Base-by-base conservation (phyloP, 129 eudicot species). In the Flaveria bidentis region DNA sequence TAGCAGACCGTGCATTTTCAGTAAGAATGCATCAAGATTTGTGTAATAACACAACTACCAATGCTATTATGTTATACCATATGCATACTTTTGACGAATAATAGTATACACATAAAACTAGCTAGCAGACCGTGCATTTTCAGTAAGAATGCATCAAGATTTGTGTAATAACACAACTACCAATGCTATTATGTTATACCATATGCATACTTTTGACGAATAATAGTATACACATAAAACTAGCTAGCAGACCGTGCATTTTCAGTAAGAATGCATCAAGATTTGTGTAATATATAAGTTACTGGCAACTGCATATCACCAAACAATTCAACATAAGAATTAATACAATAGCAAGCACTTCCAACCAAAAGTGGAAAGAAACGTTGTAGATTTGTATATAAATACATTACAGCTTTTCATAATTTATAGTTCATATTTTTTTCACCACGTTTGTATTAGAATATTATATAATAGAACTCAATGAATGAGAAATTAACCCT, bases 161-260 rank as follows among this genome's bases (percentile, higher is more conserved):
- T n/a, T n/a, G n/a, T n/a, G n/a, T n/a, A n/a, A n/a, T 55, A 53
- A 16, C 60, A 78, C 36, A 44, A 76, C 45, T 39, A 53, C 66
- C 66, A 22, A 67, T 18, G 36, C 18, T 76, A 76, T 68, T 30
- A 45, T 13, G 39, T 67, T 67, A 78, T 44, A 78, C 62, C 69
- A 26, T 12, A 42, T 42, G 33, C 69, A 69, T 77, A 69, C 30
- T 41, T 45, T 41, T 22, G 42, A 28, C 30, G 5, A 28, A 62
- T 23, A 23, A 76, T 36, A 39, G 50, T 2, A 20, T n/a, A 16
- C n/a, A 4, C 25, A 45, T 11, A 8, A 11, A 45, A 45, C 14
- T 52, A 67, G 28, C 73, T 67, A 77, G 75, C 58, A 67, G 68
- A 15, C 16, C 18, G 33, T 9, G 18, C 22, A 36, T 5, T 25